A percentile compares a stretch with the other conserved stretches of the same genome.
phyloP scores from a whole-genome alignment of 148 eudicot genomes.

The Dysphania ambrosioides region DNA sequence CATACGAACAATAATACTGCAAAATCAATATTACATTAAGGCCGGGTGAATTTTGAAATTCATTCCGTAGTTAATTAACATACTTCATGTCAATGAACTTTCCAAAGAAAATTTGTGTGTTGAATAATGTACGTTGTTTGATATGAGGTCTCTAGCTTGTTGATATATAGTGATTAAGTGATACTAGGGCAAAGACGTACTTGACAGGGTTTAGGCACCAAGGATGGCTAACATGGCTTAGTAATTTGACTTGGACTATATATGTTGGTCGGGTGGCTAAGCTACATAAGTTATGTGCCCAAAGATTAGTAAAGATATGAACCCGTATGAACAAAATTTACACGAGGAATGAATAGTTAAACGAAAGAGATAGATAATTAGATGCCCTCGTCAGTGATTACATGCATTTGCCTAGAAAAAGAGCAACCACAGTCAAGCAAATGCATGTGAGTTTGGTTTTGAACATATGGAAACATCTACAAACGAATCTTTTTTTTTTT shows the following conservation, averaged over 20 bases:
- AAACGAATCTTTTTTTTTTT: slow-evolving; percentile 26
- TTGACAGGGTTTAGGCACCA: too few relatives aligned
- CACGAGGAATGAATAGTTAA: background rate
- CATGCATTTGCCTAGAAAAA: slow-evolving; percentile 25
- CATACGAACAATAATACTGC: background rate
- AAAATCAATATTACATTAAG: background rate
- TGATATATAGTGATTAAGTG: too few relatives aligned
- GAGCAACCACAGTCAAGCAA: slow-evolving; percentile 26
- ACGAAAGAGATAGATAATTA: background rate
- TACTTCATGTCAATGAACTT: too few relatives aligned
- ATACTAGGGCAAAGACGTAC: too few relatives aligned
- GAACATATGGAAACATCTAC: slow-evolving; percentile 27
- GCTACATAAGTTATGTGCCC: background rate
- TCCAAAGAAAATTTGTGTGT: background rate
- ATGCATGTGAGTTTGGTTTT: slow-evolving; percentile 30
- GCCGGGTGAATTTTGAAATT: too few relatives aligned
- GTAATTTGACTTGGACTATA: too few relatives aligned
- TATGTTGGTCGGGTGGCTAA: too few relatives aligned
- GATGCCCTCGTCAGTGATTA: slow-evolving; percentile 18
- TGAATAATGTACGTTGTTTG: background rate
- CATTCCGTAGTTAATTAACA: background rate
- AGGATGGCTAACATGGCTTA: too few relatives aligned
- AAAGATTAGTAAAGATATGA: too few relatives aligned
- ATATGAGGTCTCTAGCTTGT: too few relatives aligned
- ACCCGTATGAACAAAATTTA: too few relatives aligned